Evolutionary conservation across 768 basidiomycete genomes (phyloP).

Genomic region (Pulveroboletus sp.): DNA sequence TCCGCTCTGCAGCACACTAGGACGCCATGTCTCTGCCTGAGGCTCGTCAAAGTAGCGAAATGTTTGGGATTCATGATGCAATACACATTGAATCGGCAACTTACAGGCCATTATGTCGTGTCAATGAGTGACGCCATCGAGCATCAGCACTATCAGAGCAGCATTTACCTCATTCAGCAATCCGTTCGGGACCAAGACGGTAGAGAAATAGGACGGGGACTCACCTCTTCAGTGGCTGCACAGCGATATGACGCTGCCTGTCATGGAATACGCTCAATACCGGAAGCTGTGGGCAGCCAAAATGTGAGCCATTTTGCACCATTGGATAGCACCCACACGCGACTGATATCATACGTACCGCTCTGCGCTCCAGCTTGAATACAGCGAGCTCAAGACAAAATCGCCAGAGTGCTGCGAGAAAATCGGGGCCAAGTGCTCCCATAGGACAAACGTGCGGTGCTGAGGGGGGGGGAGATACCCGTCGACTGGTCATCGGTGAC

Average conservation of each 20-base stretch:
- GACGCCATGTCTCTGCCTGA: neutral
- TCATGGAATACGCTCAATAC: conserved; percentile 17
- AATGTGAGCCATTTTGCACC: conserved; percentile 1
- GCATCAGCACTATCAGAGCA: neutral
- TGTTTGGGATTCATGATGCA: neutral
- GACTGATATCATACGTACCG: conserved; percentile 9
- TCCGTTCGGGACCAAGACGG: neutral
- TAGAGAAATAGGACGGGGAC: neutral
- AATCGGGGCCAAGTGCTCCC: conserved; percentile 3
- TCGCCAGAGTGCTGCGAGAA: conserved; percentile 16
- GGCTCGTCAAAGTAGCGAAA: neutral
- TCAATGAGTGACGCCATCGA: neutral
- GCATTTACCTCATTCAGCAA: neutral
- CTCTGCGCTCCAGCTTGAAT: conserved; percentile 20
- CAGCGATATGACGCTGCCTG: neutral
- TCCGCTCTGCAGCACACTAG: neutral
- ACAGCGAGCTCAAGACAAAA: conserved; percentile 16
- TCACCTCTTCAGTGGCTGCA: conserved; percentile 5
- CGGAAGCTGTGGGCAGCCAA: conserved; percentile 11
- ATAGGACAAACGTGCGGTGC: neutral
- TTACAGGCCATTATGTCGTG: neutral
- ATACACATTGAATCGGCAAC: neutral
- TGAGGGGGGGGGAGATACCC: neutral
- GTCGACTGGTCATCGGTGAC: neutral
- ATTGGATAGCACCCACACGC: neutral